phyloP scores from a whole-genome alignment of 2,329 filamentous ascomycete genomes.

The Hypoxylon sp. region DNA sequence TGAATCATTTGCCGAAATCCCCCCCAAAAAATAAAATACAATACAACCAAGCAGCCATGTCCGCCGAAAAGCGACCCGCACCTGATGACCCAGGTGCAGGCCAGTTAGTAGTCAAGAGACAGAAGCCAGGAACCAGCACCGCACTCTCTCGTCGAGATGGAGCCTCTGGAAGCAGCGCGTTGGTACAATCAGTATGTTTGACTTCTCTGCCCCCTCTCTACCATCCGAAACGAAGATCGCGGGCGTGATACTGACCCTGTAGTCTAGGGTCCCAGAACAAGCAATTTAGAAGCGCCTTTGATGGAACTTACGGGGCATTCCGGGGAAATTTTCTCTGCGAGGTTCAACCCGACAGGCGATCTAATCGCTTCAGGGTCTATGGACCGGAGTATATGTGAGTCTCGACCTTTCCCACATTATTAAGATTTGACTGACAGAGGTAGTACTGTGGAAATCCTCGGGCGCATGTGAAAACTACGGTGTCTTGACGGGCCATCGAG shows the following conservation, averaged over 20 bases:
- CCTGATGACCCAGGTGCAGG: constrained; percentile 83
- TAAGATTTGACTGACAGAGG: constrained; percentile 14
- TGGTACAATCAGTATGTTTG: constrained; percentile 66
- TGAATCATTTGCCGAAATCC: neutral
- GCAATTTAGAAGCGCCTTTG: constrained; percentile 87
- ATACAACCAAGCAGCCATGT: constrained; percentile 70
- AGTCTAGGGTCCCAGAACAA: constrained; percentile 80
- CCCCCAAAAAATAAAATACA: no score
- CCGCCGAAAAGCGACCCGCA: constrained; percentile 92
- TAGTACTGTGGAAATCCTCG: constrained; percentile 94
- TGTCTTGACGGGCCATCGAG: constrained; percentile 87
- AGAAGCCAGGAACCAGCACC: constrained; percentile 73
- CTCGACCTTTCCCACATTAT: neutral
- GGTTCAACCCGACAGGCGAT: constrained; percentile 90
- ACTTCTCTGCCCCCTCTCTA: neutral
- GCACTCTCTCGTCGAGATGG: constrained; percentile 67
- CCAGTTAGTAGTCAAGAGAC: constrained; percentile 90
- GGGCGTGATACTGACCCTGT: constrained; percentile 37
- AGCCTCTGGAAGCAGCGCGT: constrained; percentile 59
- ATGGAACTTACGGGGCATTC: constrained; percentile 89
- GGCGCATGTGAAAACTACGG: constrained; percentile 97
- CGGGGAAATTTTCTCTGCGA: constrained; percentile 92
- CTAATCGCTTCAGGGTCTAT: constrained; percentile 95
- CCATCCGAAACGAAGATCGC: neutral
- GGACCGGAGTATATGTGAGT: constrained; percentile 89